Evolutionary conservation across 2,329 filamentous ascomycete genomes (phyloP), one percentile per base, ranked within the genome.

Genomic region (Trichoderma simmonsii): DNA sequence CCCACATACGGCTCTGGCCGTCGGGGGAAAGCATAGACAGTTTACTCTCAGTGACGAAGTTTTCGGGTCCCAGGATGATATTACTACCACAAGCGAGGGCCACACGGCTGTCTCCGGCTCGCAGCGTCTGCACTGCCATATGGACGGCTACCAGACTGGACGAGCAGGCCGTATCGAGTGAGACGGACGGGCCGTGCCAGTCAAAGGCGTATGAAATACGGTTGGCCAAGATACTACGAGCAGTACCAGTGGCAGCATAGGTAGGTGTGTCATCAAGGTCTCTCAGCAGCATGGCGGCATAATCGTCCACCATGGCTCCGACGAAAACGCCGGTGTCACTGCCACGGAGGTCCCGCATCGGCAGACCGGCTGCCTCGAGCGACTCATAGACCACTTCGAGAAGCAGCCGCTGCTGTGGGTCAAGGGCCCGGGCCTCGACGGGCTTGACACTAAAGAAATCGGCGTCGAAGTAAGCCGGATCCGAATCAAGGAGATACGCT

Each of bases 81-180:
- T 77, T 92, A 89, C 87, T 84, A 63, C 43, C 14, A 11, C 71
- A 21, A 1, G 64, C 64, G 26, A 62, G 18, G 9, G 26, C 36
- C 36, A 39, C 36, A 39, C 36, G 56, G 3, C 21, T 14, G 5
- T 72, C 71, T 3, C 83, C 81, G 4, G 36, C 14, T 21, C 74
- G 62, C 8, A 77, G 56, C 2, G 39, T 39, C 36, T 75, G 24
- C 39, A 75, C 60, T 82, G 86, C 62, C 21, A 83, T 78, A 72
- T 87, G 83, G 0, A 87, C 76, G 0, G 84, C 85, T 1, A 85
- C 80, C 2, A 87, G 76, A 61, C 82, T 83, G n/a, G 83, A 82
- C 0, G 85, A 87, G 73, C 86, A 88, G 0, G 83, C 86, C 0
- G 86, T 87, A 70, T 87, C 85, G 2, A 87, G 79, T 1, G 85